phyloP scores from a whole-genome alignment of 2,329 filamentous ascomycete species.

The Penicillium occitanis region DNA sequence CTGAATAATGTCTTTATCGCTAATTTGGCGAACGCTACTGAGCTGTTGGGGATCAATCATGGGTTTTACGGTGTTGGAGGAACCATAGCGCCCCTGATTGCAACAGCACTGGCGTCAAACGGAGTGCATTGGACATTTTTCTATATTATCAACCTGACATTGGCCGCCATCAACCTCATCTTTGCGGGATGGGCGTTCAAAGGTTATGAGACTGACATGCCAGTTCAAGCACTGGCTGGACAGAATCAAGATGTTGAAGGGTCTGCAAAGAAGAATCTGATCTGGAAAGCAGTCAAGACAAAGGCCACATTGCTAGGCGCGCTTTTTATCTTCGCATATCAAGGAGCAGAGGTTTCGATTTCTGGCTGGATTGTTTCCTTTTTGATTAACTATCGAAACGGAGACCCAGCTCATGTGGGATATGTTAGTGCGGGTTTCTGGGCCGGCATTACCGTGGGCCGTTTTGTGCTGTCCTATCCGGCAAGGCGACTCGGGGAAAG shows the following conservation, averaged over 20 bases:
- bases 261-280: conserved; percentile 34
- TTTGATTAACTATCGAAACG: conserved; percentile 69
- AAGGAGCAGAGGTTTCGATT: conserved; percentile 79
- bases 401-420: conserved; percentile 68
- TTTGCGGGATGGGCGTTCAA: conserved; percentile 68
- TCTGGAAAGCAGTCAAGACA: conserved; percentile 53
- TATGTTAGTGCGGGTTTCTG: conserved; percentile 73
- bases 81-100: conserved; percentile 66
- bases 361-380: conserved; percentile 87
- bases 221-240: conserved; percentile 43
- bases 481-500: conserved; percentile 70
- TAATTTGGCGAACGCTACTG: conserved; percentile 53
- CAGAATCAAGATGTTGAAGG: conserved; percentile 38
- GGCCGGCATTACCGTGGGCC: conserved; percentile 72
- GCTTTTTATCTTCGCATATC: conserved; percentile 81
- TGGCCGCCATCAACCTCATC: conserved; percentile 58
- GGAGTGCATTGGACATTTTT: conserved; percentile 67
- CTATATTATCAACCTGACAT: conserved; percentile 65
- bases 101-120: conserved; percentile 67
- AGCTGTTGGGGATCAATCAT: conserved; percentile 45
- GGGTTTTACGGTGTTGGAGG: conserved; percentile 60
- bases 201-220: conserved; percentile 64
- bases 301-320: conserved; percentile 69
- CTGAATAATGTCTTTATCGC: conserved; percentile 59
- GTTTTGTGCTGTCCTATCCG: conserved; percentile 68